Base-by-base conservation (phyloP, 306 rosid species). In the Cucurbita moschata region DNA sequence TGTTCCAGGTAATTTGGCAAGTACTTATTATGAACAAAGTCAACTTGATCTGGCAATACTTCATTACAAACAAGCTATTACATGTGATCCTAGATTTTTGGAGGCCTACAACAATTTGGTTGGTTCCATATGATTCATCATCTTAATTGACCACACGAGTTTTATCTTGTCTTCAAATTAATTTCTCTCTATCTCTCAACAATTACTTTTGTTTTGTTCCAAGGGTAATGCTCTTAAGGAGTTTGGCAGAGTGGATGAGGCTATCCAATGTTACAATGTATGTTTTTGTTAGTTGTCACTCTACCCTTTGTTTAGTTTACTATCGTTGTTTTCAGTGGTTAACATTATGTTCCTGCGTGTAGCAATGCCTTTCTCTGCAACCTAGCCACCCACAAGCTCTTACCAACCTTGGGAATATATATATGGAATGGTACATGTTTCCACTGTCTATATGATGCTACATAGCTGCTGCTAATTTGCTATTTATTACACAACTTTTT, bases 81-180 rank as follows among this genome's bases (percentile, higher is more conserved):
- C 92, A 62, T 83, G 85, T 69, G 99, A 95, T 78, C 89, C 97
- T 78, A 83, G 95, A 83, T 91, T 95, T 86, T 85, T 95, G 91
- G 99, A 95, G 80, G 99, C 99, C 37, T 95, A 89, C 83, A 95
- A 95, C 78, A 95, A 95, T 80, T 83, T 95, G 99, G 99, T 95
- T 75, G 61, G 92, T 84, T 81, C 10, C 53, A 18, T 39, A 38
- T 42, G 74, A 56, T 69, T 81, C 59, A 62, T 49, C 39, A 67
- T 68, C 44, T 67, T 26, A 23, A 62, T 16, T 26, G 15, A 14
- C 10, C 38, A 23, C 35, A 14, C 13, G 62, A 26, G 38, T 59
- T 43, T 59, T 56, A 74, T 40, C 16, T 64, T 52, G 50, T 68
- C 39, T 70, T 51, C 37, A 18, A 40, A 1, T 74, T 10, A 77